Evolutionary conservation across 2,329 filamentous ascomycete genomes (phyloP), one percentile per base, ranked within the genome.

Genomic region (Daldinia eschscholtzii): DNA sequence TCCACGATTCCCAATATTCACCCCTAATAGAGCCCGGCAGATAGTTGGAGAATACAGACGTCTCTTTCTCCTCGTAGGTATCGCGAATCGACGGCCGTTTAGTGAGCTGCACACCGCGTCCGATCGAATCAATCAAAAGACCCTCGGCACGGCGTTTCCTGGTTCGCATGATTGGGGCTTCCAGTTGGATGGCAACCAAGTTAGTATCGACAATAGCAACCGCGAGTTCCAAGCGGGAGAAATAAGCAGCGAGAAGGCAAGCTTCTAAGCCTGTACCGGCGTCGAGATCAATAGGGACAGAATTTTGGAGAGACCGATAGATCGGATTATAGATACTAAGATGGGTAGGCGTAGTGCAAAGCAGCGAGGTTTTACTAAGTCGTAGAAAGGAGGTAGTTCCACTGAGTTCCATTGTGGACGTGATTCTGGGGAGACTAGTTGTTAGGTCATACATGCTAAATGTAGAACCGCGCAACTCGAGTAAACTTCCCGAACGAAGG

Each of bases 121-220:
- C 91, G 61, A 94, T 88, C 0, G 92, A 91, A 76, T 94, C 91
- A 37, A 92, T 91, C 28, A 94, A 81, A 6, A 92, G 82, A 7
- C 91, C 90, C 58, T 88, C 85, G 0, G 83, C 81, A 42, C 86
- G 86, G 41, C 86, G 83, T 78, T 87, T 86, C 70, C 83, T 86
- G 65, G 83, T 83, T n/a, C 86, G 83, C 52, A 80, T 81, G 73
- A 85, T 85, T 1, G 88, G 88, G 1, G 86, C 85, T 74, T 91
- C 88, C n/a, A 91, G 81, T 74, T 93, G 91, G 58, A 94, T 84
- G 0, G 88, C 91, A 15, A 93, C 82, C 35, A 95, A 81, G 50
- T 88, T 85, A 48, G 87, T 86, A 35, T 88, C 88, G n/a, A 86
- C 80, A 6, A 94, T 80, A 2, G 88, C 91, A 20, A 93, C 85